Percentiles rank a stretch among this genome's conserved stretches.
These are phyloP conservation scores for Beta corolliflora DNA, from an alignment of 179 eudicot species.

Conservation along the genomic window DNA sequence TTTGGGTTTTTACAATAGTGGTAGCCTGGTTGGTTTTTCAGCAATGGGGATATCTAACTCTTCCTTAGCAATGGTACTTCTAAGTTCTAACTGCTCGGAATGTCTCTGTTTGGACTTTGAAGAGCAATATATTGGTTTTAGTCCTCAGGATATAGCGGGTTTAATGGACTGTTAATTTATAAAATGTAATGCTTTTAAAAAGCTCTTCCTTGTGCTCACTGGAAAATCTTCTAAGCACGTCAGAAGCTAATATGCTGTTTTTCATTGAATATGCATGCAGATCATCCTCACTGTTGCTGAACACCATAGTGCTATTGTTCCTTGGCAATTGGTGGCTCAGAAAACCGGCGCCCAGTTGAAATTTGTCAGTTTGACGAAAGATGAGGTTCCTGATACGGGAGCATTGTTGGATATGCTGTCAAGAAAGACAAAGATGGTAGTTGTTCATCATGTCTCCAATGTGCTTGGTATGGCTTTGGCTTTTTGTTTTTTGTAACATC, in stretches of 20 bases:
- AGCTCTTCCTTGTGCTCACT: too few species aligned
- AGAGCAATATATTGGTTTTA: too few species aligned
- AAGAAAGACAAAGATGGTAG: conserved; percentile 77
- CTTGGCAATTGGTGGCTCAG: conserved; percentile 87
- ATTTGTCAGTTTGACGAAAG: conserved; percentile 64
- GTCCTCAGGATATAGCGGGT: too few species aligned
- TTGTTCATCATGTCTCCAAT: conserved; percentile 85
- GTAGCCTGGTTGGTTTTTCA: too few species aligned
- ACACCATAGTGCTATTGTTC: conserved; percentile 95
- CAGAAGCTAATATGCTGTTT: neutral
- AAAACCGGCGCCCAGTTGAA: conserved; percentile 82
- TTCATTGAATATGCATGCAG: conserved; percentile 36
- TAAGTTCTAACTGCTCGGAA: too few species aligned
- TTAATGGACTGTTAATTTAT: too few species aligned
- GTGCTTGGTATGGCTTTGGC: conserved; percentile 59
- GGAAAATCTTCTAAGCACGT: too few species aligned
- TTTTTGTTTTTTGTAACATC: neutral
- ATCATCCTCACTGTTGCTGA: conserved; percentile 80
- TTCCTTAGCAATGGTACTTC: too few species aligned
- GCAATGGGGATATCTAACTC: too few species aligned
- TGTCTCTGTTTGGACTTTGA: too few species aligned
- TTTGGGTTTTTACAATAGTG: too few species aligned
- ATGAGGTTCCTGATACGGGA: conserved; percentile 76
- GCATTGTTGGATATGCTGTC: conserved; percentile 59
- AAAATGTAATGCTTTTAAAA: too few species aligned